phyloP scores from a whole-genome alignment of 768 basidiomycete species.

The Xerocomus spinulosus region DNA sequence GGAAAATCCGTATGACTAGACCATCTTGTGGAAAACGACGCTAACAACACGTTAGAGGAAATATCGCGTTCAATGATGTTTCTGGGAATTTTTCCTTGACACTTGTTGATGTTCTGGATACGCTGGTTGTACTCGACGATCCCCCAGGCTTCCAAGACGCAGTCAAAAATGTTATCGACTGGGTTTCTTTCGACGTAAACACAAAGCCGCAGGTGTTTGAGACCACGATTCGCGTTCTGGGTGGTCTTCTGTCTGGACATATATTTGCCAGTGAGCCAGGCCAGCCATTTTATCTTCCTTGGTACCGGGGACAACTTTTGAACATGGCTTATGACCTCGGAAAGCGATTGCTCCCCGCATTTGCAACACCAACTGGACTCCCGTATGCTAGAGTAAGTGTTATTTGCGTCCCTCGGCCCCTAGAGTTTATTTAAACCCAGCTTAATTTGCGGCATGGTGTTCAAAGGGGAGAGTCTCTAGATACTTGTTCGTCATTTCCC shows the following conservation, averaged over 20 bases:
- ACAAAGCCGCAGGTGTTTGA: conserved; percentile 99
- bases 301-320: conserved; percentile 82
- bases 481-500: conserved; percentile 65
- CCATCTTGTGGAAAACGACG: conserved; percentile 2
- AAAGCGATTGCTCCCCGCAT: conserved; percentile 81
- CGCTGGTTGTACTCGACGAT: conserved; percentile 84
- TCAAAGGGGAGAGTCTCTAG: conserved; percentile 65
- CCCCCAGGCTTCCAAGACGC: conserved; percentile 77
- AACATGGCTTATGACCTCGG: conserved; percentile 84
- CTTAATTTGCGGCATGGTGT: conserved; percentile 83
- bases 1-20: conserved; percentile 63
- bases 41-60: conserved; percentile 41
- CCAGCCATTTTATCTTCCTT: conserved; percentile 70
- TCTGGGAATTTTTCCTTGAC: conserved; percentile 90
- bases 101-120: conserved; percentile 78
- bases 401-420: background rate
- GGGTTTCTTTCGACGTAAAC: conserved; percentile 89
- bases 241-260: conserved; percentile 84
- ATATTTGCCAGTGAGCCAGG: conserved; percentile 65
- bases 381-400: conserved; percentile 78
- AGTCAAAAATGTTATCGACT: conserved; percentile 72
- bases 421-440: conserved; percentile 34
- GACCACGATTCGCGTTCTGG: conserved; percentile 90
- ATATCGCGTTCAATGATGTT: conserved; percentile 85
- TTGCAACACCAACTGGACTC: conserved; percentile 84